Evolutionary conservation across 1,139 yeast genomes (phyloP), one percentile per base, ranked within the genome.

Genomic region (Zygosaccharomyces sapae): DNA sequence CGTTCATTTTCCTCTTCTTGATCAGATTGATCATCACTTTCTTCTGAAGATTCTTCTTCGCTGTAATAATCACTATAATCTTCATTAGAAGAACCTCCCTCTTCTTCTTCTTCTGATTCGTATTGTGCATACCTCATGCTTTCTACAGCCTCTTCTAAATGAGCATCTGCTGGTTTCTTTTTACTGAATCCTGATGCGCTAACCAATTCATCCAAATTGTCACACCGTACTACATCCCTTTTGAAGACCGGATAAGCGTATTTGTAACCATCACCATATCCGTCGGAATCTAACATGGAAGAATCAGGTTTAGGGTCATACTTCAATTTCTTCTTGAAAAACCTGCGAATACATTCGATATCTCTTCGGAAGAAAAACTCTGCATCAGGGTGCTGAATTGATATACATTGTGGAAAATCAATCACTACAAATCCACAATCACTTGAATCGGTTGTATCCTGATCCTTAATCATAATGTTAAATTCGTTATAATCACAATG

Each of bases 401-500:
- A 87, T 19, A 92, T 86, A 80, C 97, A 90, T 69, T 92, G 99
- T 3, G 99, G 99, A 73, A 92, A 92, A 75, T 92, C 99, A 58
- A 92, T 92, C 22, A 92, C 96, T 19, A 89, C 84, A 57, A 89
- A 87, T 38, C 82, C 86, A 43, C 67, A 70, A 49, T 80, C 85
- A 44, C 76, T 76, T 20, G 48, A 10, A 25, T 70, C 59, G 13
- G 10, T 16, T 37, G 67, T 73, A 35, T 74, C 76, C 39, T 76
- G 72, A 55, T 83, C 82, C 46, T 86, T 74, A 38, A 92, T 85
- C 75, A 92, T 86, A 56, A 92, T 89, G 66, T 92, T 92, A 68
- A 92, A 92, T 67, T 92, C 99, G 67, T 92, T 92, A 68, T 84
- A 92, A 72, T 92, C 99, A 74, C 98, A 90, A 69, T 92, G 99